phyloP scores from a whole-genome alignment of 2,329 filamentous ascomycete species.

The Cladophialophora psammophila region DNA sequence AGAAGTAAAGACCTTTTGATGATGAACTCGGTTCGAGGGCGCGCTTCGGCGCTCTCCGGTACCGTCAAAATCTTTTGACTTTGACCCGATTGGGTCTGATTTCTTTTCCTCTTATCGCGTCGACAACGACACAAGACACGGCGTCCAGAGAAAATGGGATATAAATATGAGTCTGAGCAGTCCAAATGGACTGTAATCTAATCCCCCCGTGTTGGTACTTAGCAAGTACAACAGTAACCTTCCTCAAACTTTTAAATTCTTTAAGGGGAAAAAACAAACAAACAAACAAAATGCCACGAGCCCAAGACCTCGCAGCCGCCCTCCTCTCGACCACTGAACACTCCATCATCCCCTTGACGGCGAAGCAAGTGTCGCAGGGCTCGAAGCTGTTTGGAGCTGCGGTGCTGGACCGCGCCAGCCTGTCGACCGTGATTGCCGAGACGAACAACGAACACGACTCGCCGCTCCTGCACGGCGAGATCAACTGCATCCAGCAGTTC shows the following conservation, averaged over 20 bases:
- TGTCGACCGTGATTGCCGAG: constrained; percentile 57
- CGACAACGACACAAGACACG: neutral
- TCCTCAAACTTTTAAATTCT: too few species aligned
- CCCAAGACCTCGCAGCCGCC: constrained; percentile 25
- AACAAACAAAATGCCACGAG: constrained; percentile 3
- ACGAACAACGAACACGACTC: constrained; percentile 65
- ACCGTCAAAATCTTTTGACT: constrained; percentile 3
- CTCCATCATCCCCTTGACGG: constrained; percentile 61
- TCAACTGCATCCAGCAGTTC: constrained; percentile 67
- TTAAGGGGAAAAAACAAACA: too few species aligned
- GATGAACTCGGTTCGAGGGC: neutral
- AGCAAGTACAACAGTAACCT: too few species aligned
- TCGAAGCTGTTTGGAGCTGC: constrained; percentile 66
- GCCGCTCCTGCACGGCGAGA: constrained; percentile 66
- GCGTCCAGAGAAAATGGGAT: neutral
- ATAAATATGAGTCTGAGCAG: neutral
- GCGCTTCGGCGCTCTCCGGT: constrained; percentile 18
- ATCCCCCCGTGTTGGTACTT: too few species aligned
- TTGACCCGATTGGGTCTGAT: neutral
- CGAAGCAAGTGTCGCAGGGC: constrained; percentile 58
- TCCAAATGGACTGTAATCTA: too few species aligned
- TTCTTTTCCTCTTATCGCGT: neutral
- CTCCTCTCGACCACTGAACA: constrained; percentile 46
- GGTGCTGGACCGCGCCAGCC: constrained; percentile 55
- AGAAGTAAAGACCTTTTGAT: neutral